Evolutionary conservation across 2,329 filamentous ascomycete species (phyloP), one percentile per base, ranked within the genome.

Genomic region (Colletotrichum incanum): DNA sequence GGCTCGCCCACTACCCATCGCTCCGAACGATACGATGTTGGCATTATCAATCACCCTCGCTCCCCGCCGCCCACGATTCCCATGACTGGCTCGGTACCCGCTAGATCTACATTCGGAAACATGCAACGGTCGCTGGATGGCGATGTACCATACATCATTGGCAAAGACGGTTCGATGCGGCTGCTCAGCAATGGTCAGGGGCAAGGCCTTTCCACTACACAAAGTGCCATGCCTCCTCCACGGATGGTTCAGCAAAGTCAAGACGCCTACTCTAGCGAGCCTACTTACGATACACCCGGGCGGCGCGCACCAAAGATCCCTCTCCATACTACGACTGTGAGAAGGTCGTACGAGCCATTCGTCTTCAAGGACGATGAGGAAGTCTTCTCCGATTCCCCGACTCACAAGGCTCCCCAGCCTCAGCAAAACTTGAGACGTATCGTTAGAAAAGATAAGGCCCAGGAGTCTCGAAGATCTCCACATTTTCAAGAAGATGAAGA

Each of bases 91-190:
- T 39, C 41, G 20, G 31, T 47, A 18, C 58, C 41, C 39, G 16
- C 37, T 9, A 55, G 31, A 26, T 26, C 11, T 70, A 2, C 39
- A 23, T 28, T 58, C n/a, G 49, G 49, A 37, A 55, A 52, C n/a
- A 34, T 45, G 26, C 39, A 54, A 26, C 75, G 67, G 5, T 56
- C 63, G 31, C 72, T 20, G 52, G 65, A 73, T 5, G 68, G 72
- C 23, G 65, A 73, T n/a, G 37, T 50, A 71, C 80, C 28, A 82
- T 83, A 66, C 74, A 71, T 80, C 14, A 73, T 84, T 50, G 78
- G 78, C 20, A 81, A 84, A n/a, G 78, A 83, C 50, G 81, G 83
- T 39, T 73, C 79, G 5, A 80, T 86, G 71, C 80, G 79, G 31
- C 80, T 85, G 39, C 73, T 81, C 9, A 73, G 31, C 18, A 63